phyloP scores from a whole-genome alignment of 2,329 filamentous ascomycete species.

The Fusarium verrucosum region DNA sequence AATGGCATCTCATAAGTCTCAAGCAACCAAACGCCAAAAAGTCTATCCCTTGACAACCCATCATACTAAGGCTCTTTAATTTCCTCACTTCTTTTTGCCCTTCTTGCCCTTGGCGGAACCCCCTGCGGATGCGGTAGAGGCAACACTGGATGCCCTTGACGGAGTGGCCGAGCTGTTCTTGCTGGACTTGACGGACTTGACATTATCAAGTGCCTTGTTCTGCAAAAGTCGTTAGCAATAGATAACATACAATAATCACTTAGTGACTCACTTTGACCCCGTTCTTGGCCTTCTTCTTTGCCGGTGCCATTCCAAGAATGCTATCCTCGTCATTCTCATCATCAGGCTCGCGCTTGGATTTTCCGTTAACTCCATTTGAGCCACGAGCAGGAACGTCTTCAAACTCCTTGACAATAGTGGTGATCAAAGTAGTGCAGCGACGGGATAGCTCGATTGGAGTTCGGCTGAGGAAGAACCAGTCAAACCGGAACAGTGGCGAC shows the following conservation, averaged over 20 bases:
- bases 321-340: constrained; percentile 88
- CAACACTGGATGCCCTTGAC: constrained; percentile 88
- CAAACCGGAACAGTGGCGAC: constrained; percentile 93
- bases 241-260: background rate
- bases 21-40: constrained; percentile 45
- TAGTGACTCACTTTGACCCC: constrained; percentile 76
- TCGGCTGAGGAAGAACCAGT: constrained; percentile 98
- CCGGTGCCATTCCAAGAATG: constrained; percentile 81
- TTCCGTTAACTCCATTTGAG: constrained; percentile 71
- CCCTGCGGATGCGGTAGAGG: constrained; percentile 71
- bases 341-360: constrained; percentile 76
- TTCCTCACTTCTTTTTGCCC: constrained; percentile 47
- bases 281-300: constrained; percentile 94
- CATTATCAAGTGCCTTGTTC: constrained; percentile 93
- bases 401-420: constrained; percentile 94
- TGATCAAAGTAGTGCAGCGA: constrained; percentile 91
- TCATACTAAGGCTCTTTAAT: constrained; percentile 3
- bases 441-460: constrained; percentile 93
- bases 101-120: constrained; percentile 63
- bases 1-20: constrained; percentile 22
- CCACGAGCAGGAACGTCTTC: constrained; percentile 70
- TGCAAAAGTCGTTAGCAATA: constrained; percentile 52
- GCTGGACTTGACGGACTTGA: constrained; percentile 85
- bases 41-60: constrained; percentile 27
- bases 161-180: constrained; percentile 80